Conservation (phyloP, 176 grass and related monocot species). For the Zea mays region Zm-B73-REFERENCE-NAM-5.0 NC_050096.1:65908501-65909000, state of each 20-base stretch:
- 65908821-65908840: constrained; percentile 13
- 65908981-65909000: too few relatives aligned
- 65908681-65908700: not conserved
- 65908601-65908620: not conserved
- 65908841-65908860: not conserved
- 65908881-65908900: not conserved
- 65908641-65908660: not conserved
- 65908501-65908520: not conserved
- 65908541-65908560: not conserved
- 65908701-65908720: constrained; percentile 71
- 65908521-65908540: constrained; percentile 8
- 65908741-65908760: constrained; percentile 98
- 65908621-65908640: constrained; percentile 8
- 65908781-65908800: constrained; percentile 45
- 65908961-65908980: not conserved
- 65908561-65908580: not conserved
- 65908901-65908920: not conserved
- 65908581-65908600: constrained; percentile 13
- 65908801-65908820: not conserved
- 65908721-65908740: constrained; percentile 71
- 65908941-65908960: not conserved
- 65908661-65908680: not conserved
- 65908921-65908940: not conserved
- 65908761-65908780: constrained; percentile 87
- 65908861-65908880: not conserved